Percentiles rank a stretch among this genome's conserved stretches.
phyloP scores from a whole-genome alignment of 768 basidiomycete genomes.

The Tulasnella sp. region DNA sequence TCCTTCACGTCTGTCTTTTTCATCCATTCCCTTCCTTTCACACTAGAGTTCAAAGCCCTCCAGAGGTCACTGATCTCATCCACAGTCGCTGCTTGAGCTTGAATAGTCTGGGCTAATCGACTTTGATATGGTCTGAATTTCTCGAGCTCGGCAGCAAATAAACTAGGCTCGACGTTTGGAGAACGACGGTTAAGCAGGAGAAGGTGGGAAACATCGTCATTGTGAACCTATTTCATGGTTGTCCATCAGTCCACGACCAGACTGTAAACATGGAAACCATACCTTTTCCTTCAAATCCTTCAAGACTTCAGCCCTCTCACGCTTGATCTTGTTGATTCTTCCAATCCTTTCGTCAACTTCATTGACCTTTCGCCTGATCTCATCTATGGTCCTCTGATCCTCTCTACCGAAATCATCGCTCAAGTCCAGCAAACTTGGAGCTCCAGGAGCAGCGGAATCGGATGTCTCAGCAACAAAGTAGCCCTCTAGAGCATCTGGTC shows the following conservation, averaged over 20 bases:
- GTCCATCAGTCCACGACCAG: background rate
- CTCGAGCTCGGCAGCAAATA: constrained; percentile 89
- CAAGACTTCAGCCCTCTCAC: constrained; percentile 73
- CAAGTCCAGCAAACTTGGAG: constrained; percentile 52
- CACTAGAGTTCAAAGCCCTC: constrained; percentile 57
- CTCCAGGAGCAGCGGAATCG: constrained; percentile 32
- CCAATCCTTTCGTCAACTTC: constrained; percentile 72
- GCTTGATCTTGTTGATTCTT: constrained; percentile 65
- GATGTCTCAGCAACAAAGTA: constrained; percentile 43
- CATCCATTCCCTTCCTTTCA: constrained; percentile 63
- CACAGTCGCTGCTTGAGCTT: constrained; percentile 58
- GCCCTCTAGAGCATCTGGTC: constrained; percentile 31
- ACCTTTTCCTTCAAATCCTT: constrained; percentile 97
- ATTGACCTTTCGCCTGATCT: constrained; percentile 49
- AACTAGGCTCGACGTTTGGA: constrained; percentile 62
- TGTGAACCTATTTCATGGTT: constrained; percentile 52
- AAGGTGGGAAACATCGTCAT: constrained; percentile 91
- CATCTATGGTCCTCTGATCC: constrained; percentile 44
- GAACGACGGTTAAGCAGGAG: constrained; percentile 84
- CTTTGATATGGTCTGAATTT: constrained; percentile 90
- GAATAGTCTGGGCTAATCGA: constrained; percentile 61
- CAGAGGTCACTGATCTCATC: constrained; percentile 65
- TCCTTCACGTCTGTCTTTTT: constrained; percentile 74
- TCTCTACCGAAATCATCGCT: constrained; percentile 50
- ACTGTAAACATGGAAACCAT: background rate